phyloP scores from a whole-genome alignment of 2,329 filamentous ascomycete genomes.

The Byssochlamys sp. region DNA sequence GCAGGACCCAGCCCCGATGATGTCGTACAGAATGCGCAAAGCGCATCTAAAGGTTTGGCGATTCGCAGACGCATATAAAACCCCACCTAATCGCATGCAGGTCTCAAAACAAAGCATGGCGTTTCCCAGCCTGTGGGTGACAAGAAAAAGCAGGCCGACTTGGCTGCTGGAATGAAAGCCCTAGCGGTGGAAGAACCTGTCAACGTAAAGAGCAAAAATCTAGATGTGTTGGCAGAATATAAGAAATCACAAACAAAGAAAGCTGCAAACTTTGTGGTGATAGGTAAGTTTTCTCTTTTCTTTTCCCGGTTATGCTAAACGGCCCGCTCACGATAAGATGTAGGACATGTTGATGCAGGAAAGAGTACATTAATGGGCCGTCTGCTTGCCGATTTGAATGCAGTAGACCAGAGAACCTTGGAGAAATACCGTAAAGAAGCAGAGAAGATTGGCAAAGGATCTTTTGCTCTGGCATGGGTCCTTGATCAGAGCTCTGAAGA shows the following conservation, averaged over 20 bases:
- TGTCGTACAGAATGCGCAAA: constrained; percentile 74
- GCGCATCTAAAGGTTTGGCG: constrained; percentile 62
- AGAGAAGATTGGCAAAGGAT: constrained; percentile 82
- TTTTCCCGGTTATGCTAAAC: constrained; percentile 5
- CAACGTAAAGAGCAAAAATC: constrained; percentile 60
- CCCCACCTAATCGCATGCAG: constrained; percentile 34
- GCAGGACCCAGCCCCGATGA: constrained; percentile 85
- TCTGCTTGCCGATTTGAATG: constrained; percentile 77
- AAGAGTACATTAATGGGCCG: constrained; percentile 97
- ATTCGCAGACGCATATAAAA: constrained; percentile 29
- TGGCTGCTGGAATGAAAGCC: constrained; percentile 41
- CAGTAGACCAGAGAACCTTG: constrained; percentile 77
- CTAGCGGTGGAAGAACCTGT: constrained; percentile 42
- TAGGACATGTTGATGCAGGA: constrained; percentile 90
- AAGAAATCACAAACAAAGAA: constrained; percentile 66
- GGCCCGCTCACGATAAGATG: constrained; percentile 7
- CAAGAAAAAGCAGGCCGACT: constrained; percentile 33
- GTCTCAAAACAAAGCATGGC: constrained; percentile 35
- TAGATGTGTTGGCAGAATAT: constrained; percentile 76
- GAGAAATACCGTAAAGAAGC: constrained; percentile 83
- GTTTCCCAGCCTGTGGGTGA: constrained; percentile 30
- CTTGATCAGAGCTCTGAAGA: constrained; percentile 88
- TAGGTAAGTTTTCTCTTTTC: constrained; percentile 49
- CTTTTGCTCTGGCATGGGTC: constrained; percentile 94
- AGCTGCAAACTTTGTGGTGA: constrained; percentile 81